Conservation (phyloP, 2,329 filamentous ascomycete genomes). For the Pezicula carpinea region DNA sequence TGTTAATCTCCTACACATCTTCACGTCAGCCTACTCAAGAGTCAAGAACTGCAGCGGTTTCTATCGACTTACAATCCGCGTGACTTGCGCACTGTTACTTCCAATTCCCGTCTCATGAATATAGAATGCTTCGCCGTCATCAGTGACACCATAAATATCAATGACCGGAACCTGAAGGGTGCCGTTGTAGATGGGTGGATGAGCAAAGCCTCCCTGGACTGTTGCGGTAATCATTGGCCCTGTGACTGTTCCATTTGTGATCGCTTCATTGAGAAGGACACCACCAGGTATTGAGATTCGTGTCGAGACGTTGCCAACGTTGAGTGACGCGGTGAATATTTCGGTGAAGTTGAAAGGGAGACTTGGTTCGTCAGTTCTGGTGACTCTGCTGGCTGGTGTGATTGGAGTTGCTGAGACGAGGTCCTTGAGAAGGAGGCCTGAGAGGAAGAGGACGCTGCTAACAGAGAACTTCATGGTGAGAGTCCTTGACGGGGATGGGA, state of each 20-base stretch:
- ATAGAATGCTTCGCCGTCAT: background rate
- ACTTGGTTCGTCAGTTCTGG: too few relatives aligned
- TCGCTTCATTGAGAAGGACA: background rate
- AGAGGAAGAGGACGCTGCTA: too few relatives aligned
- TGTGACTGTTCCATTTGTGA: background rate
- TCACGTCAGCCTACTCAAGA: too few relatives aligned
- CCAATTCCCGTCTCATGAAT: background rate
- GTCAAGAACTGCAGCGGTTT: too few relatives aligned
- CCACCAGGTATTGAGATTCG: background rate
- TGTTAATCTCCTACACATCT: too few relatives aligned
- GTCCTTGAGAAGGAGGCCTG: too few relatives aligned
- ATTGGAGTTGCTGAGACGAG: too few relatives aligned
- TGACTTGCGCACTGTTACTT: background rate
- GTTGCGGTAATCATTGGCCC: background rate
- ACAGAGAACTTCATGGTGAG: too few relatives aligned
- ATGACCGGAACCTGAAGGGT: background rate
- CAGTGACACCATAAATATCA: background rate
- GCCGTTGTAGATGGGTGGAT: background rate
- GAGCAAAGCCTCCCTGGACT: background rate
- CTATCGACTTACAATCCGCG: background rate
- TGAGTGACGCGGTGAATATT: too few relatives aligned
- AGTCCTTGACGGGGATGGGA: too few relatives aligned
- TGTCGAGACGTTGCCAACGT: background rate
- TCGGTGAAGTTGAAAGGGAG: too few relatives aligned
- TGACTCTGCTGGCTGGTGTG: too few relatives aligned